These are phyloP conservation scores for Lotus japonicus DNA, from an alignment of 306 rosid species.

Conservation along the genomic window DNA sequence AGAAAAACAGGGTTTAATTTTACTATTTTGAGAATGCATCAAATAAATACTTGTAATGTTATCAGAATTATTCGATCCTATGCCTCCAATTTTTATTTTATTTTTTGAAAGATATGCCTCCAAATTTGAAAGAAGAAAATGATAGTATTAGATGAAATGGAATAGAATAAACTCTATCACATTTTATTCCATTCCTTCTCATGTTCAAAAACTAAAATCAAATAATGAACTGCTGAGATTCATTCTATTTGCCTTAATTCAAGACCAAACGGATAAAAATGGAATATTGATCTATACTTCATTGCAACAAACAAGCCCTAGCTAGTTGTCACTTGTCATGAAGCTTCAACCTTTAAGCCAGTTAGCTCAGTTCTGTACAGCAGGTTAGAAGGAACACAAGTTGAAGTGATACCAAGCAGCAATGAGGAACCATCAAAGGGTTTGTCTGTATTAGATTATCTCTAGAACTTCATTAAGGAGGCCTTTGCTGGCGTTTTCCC, in stretches of 20 bases:
- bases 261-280: constrained; percentile 27
- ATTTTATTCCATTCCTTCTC: constrained; percentile 12
- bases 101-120: too few relatives aligned
- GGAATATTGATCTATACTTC: constrained; percentile 31
- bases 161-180: not conserved
- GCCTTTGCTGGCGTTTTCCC: constrained; percentile 56
- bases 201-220: not conserved
- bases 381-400: constrained; percentile 29
- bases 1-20: not conserved
- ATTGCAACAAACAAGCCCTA: constrained; percentile 24
- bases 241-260: constrained; percentile 6
- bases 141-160: not conserved
- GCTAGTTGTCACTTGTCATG: constrained; percentile 15
- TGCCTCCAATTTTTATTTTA: too few relatives aligned
- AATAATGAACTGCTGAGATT: not conserved
- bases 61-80: not conserved
- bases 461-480: constrained; percentile 17
- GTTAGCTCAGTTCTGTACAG: constrained; percentile 38
- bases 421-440: not conserved
- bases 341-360: constrained; percentile 10
- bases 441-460: not conserved
- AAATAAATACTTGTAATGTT: not conserved
- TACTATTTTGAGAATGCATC: not conserved
- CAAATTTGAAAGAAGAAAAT: not conserved
- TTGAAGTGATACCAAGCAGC: constrained; percentile 9